phyloP scores from a whole-genome alignment of 371 early-diverging fungal genomes.

The Actinomortierella wolfii region DNA sequence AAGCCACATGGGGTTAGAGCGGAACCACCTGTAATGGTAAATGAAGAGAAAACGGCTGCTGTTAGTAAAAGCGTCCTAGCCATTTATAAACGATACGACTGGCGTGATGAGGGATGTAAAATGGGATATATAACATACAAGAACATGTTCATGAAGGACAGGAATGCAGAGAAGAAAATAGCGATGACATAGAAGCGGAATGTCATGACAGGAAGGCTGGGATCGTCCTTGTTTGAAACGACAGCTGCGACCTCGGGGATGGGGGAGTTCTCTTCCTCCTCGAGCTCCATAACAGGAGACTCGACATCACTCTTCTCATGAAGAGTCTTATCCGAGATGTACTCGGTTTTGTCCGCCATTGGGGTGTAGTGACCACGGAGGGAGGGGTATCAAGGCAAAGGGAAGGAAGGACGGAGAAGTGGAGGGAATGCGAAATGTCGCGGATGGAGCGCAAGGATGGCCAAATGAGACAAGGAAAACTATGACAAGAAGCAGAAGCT shows the following conservation, averaged over 20 bases:
- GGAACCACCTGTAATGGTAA: constrained; percentile 20
- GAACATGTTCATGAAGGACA: constrained; percentile 72
- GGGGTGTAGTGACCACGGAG: too few species aligned
- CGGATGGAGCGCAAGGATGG: too few species aligned
- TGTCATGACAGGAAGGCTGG: constrained; percentile 70
- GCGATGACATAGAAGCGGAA: constrained; percentile 77
- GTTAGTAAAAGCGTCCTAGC: too few species aligned
- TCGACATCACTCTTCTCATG: constrained; percentile 26
- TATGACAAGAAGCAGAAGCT: too few species aligned
- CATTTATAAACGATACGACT: too few species aligned
- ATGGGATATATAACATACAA: constrained; percentile 28
- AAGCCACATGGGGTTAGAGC: constrained; percentile 22
- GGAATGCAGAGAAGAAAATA: constrained; percentile 58
- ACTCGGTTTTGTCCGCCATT: too few species aligned
- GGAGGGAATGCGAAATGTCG: too few species aligned
- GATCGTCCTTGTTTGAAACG: constrained; percentile 59
- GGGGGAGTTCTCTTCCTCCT: constrained; percentile 46
- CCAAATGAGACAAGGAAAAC: too few species aligned
- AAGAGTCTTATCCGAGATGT: constrained; percentile 1
- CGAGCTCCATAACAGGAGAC: constrained; percentile 21
- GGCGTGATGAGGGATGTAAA: too few species aligned
- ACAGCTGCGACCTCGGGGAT: constrained; percentile 42
- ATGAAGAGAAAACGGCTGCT: background rate
- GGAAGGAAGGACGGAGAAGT: too few species aligned
- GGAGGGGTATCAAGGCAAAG: too few species aligned